Base-by-base conservation (phyloP, 106 monocot genomes). In the Acorus calamus region DNA sequence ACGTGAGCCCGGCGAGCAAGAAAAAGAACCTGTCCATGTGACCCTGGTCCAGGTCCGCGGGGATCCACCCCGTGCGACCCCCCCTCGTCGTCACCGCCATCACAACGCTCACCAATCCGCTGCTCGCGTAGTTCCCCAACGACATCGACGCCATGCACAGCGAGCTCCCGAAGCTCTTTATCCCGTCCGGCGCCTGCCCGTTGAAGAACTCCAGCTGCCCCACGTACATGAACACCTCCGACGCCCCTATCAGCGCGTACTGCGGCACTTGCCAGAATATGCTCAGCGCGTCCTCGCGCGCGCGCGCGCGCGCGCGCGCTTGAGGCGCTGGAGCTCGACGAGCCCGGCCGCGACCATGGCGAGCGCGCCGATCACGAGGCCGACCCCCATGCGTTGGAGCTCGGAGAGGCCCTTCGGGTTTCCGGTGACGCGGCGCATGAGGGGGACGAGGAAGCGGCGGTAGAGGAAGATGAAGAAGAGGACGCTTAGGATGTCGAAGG, bases 11-110 rank as follows among this genome's bases (percentile, higher is more conserved):
- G 0, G 83, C 91, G 7, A 91, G 76, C n/a, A 92, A 64, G 72
- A 92, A 84, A 84, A 72, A 92, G 79, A 92, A 92, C 62, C 65
- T 50, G 60, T 86, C 91, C 1, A 92, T 74, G 63, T 77, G 86
- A 2, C 86, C 91, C 10, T 47, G 8, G 59, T 92, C 86, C 49
- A 92, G 81, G 66, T 92, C 70, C 7, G 63, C 73, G 0, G 91
- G 86, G 50, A 92, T 92, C 91, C 91, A 92, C 2, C 91, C 84
- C 0, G 74, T 66, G 0, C 64, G 44, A 5, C 4, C 46, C 8
- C 28, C 69, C 5, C 28, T 58, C 0, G 44, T 53, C 0, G 83
- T 91, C 4, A 77, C 44, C 1, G 11, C 56, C 60, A 74, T 83
- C 6, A 86, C 79, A 2, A 78, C 49, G 9, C 11, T 71, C 5